A percentile compares a stretch with the other conserved stretches of the same genome.
Evolutionary conservation across 2,329 filamentous ascomycete species (phyloP).

Genomic region (Fusarium neocosmosporiellum): DNA sequence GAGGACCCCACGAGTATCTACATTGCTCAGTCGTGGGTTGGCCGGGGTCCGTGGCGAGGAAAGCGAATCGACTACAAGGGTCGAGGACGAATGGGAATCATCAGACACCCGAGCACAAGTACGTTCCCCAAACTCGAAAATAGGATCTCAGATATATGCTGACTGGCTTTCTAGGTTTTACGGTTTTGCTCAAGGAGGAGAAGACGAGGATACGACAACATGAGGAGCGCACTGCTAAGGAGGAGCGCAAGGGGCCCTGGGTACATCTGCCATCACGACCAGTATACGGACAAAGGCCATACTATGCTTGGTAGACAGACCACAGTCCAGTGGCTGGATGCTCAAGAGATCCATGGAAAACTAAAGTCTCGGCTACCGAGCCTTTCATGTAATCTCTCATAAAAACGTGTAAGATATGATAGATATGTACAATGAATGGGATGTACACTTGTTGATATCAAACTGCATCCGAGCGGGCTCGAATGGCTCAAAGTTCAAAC

Average conservation of each 20-base stretch:
- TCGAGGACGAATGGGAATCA: constrained; percentile 74
- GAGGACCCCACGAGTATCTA: constrained; percentile 85
- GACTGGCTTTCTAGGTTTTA: constrained; percentile 68
- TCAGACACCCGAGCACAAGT: constrained; percentile 81
- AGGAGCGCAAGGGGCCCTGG: constrained; percentile 83
- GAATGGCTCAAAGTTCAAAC: background rate
- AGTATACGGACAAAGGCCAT: constrained; percentile 85
- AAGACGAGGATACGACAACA: constrained; percentile 85
- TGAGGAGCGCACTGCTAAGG: constrained; percentile 81
- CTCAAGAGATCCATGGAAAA: constrained; percentile 5
- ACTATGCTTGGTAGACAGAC: constrained; percentile 83
- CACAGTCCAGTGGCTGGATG: constrained; percentile 1
- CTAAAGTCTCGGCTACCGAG: background rate
- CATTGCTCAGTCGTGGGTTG: constrained; percentile 93
- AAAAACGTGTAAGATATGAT: constrained; percentile 51
- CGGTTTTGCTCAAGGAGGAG: constrained; percentile 91
- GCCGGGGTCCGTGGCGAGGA: constrained; percentile 73
- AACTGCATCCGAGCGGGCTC: constrained; percentile 3
- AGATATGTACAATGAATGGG: constrained; percentile 51
- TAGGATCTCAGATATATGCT: constrained; percentile 11
- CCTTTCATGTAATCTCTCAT: constrained; percentile 34
- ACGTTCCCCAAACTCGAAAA: constrained; percentile 52
- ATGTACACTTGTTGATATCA: constrained; percentile 38
- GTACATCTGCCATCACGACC: constrained; percentile 87
- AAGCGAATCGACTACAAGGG: constrained; percentile 77